A percentile compares a stretch with the other conserved stretches of the same genome.
phyloP scores from a whole-genome alignment of 2,329 filamentous ascomycete species.

The Thelonectria olida region DNA sequence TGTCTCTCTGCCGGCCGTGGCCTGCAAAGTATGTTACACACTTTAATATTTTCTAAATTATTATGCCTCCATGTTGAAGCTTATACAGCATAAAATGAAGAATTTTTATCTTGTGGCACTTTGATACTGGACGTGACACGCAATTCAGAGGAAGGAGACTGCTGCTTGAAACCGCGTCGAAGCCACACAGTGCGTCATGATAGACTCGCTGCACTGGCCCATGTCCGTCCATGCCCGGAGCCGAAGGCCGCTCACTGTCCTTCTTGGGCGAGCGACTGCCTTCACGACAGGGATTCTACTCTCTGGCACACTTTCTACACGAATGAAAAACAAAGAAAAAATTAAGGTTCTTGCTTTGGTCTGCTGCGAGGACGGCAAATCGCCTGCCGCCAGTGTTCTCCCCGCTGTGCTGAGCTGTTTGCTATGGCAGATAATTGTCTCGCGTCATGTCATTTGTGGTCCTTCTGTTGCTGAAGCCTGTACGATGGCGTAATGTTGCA shows the following conservation, averaged over 20 bases:
- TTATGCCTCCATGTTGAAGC: too few relatives aligned
- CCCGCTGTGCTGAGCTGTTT: background rate
- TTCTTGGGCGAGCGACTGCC: background rate
- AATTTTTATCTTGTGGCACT: background rate
- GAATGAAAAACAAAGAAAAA: background rate
- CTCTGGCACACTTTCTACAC: too few relatives aligned
- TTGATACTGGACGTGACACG: too few relatives aligned
- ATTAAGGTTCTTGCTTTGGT: conserved; percentile 16
- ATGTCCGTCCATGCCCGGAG: conserved; percentile 3
- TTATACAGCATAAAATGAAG: too few relatives aligned
- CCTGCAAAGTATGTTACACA: too few relatives aligned
- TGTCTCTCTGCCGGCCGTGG: too few relatives aligned
- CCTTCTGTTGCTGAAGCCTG: background rate
- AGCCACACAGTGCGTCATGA: background rate
- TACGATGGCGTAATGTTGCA: conserved; percentile 23
- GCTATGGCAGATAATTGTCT: conserved; percentile 2
- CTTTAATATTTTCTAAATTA: too few relatives aligned
- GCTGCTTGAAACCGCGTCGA: background rate
- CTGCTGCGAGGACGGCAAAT: background rate
- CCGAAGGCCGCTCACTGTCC: conserved; percentile 6
- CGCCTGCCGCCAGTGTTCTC: background rate
- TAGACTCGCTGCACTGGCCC: background rate
- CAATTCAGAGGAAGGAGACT: background rate
- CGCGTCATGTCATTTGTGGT: background rate
- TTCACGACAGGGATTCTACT: too few relatives aligned